Evolutionary conservation across 352 stramenopile genomes (phyloP), one percentile per base, ranked within the genome.

Genomic region (Globisporangium takayamanum): DNA sequence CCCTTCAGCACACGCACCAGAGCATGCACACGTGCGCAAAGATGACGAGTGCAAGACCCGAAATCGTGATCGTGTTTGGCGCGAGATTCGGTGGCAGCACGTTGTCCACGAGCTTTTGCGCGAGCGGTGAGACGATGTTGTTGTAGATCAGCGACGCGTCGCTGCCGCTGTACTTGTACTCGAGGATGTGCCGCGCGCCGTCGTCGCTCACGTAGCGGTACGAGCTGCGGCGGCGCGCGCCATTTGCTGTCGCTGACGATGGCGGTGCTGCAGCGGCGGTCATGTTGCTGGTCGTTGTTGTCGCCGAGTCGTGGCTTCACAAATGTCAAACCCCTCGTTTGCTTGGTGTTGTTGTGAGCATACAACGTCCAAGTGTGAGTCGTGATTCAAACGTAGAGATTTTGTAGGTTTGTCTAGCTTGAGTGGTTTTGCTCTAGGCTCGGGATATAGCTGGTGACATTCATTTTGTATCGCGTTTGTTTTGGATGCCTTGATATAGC

Each of bases 121-220:
- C 84, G 26, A 77, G 47, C 7, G 85, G 85, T 50, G 82, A 93
- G 67, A 92, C 81, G 28, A 88, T 63, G 71, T 90, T 61, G 60
- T 91, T 93, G 80, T 95, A 95, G 53, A 93, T 53, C 10, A 92
- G 63, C 57, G 81, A 92, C 22, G 76, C 75, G 54, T 95, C 85
- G 55, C 75, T 89, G 64, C 85, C 85, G 69, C 81, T 92, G 73
- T 95, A 95, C 72, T 89, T 87, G 62, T 94, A 92, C 25, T 77
- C 67, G 63, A 84, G 55, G 37, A 92, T 78, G 59, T 74, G 70
- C 59, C 84, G 77, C 49, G 83, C 82, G 54, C 83, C 83, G 5
- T 87, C 74, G 48, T 77, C 70, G 26, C 80, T 87, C 53, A 94
- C 72, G 71, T 92, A 94, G 53, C 63, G 76, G 57, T 83, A 89